Conservation (phyloP, 208 protist genomes). For the Leishmania martiniquensis region DNA sequence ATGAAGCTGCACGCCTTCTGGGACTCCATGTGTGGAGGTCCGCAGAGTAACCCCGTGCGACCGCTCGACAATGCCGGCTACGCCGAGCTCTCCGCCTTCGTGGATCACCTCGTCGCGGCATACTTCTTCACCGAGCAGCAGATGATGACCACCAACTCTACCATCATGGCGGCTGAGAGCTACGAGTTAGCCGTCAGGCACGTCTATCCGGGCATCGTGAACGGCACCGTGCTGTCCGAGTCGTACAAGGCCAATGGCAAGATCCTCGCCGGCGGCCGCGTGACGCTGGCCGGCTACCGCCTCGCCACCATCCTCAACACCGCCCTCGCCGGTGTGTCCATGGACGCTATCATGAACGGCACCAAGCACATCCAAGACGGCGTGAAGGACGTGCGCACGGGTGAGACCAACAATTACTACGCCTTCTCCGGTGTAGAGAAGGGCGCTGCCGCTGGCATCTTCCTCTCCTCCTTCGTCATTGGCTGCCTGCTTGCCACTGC, state of each 20-base stretch:
- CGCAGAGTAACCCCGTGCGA: slow-evolving; percentile 22
- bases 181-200: slow-evolving; percentile 36
- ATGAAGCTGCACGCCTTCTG: slow-evolving; percentile 63
- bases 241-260: slow-evolving; percentile 31
- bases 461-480: slow-evolving; percentile 22
- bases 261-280: slow-evolving; percentile 15
- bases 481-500: slow-evolving; percentile 17
- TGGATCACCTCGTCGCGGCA: slow-evolving; percentile 37
- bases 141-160: slow-evolving; percentile 31
- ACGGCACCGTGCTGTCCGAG: slow-evolving; percentile 30
- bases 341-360: slow-evolving; percentile 24
- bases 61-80: slow-evolving; percentile 35
- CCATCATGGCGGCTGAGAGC: slow-evolving; percentile 44
- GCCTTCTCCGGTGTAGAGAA: slow-evolving; percentile 17
- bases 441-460: slow-evolving; percentile 15
- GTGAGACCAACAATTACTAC: slow-evolving; percentile 37
- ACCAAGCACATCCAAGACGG: slow-evolving; percentile 15
- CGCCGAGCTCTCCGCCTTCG: slow-evolving; percentile 34
- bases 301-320: slow-evolving; percentile 32
- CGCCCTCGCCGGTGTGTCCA: slow-evolving; percentile 20
- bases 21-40: slow-evolving; percentile 57
- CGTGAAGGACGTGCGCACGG: slow-evolving; percentile 10
- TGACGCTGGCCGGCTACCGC: slow-evolving; percentile 42
- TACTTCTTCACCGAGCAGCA: slow-evolving; percentile 34
- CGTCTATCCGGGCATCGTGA: slow-evolving; percentile 41